Percentiles rank a stretch among this genome's conserved stretches.
These are phyloP conservation scores for Colletotrichum tropicicola DNA, from an alignment of 2,329 filamentous ascomycete genomes.

Conservation along the genomic window DNA sequence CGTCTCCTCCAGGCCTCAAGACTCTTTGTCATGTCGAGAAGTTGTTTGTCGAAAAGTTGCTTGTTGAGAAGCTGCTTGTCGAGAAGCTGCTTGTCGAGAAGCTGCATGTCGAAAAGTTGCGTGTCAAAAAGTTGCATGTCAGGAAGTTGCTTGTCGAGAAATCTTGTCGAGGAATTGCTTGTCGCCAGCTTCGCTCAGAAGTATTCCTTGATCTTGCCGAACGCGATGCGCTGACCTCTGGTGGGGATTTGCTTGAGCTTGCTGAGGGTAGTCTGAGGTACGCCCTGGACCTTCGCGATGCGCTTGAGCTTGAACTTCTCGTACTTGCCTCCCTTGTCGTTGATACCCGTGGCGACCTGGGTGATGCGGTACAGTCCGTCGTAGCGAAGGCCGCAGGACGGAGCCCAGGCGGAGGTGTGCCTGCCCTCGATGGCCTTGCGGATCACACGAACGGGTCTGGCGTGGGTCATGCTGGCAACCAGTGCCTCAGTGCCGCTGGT, in stretches of 20 bases:
- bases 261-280: conserved; percentile 13
- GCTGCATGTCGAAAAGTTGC: too few relatives aligned
- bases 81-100: too few relatives aligned
- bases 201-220: conserved; percentile 23
- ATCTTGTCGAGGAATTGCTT: not conserved
- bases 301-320: conserved; percentile 21
- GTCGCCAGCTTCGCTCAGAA: conserved; percentile 19
- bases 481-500: conserved; percentile 33
- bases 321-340: conserved; percentile 33
- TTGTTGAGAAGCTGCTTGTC: too few relatives aligned
- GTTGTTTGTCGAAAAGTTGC: too few relatives aligned
- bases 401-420: conserved; percentile 28
- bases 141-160: not conserved
- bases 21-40: too few relatives aligned
- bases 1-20: too few relatives aligned
- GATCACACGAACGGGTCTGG: conserved; percentile 40
- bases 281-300: not conserved
- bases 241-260: not conserved
- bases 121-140: too few relatives aligned
- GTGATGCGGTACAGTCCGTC: conserved; percentile 45
- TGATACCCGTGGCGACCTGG: not conserved
- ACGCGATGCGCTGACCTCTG: conserved; percentile 27
- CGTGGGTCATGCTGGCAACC: conserved; percentile 18
- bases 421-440: conserved; percentile 33
- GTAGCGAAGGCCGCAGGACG: conserved; percentile 42